These are phyloP conservation scores for Rhizopogon rudus DNA, from an alignment of 768 basidiomycete species.

Conservation along the genomic window DNA sequence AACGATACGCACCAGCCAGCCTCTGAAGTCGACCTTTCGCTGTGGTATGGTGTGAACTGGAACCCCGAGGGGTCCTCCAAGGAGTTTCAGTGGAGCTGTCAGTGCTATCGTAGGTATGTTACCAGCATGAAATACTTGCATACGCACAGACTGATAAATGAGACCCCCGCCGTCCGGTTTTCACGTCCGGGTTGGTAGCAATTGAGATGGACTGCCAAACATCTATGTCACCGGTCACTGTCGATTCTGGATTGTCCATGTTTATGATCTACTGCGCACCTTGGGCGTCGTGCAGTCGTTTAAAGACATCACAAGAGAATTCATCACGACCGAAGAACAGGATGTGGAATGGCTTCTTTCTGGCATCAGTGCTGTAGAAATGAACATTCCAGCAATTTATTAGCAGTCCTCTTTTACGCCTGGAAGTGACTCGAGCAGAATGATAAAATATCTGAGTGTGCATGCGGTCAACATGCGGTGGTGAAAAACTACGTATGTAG, in stretches of 20 bases:
- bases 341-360: constrained; percentile 50
- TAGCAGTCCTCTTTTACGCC: background rate
- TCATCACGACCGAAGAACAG: constrained; percentile 87
- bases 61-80: constrained; percentile 50
- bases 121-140: background rate
- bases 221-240: constrained; percentile 41
- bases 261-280: constrained; percentile 38
- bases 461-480: background rate
- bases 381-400: background rate
- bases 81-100: constrained; percentile 64
- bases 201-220: constrained; percentile 68
- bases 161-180: constrained; percentile 57
- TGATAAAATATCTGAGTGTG: background rate
- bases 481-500: too few species aligned
- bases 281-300: constrained; percentile 53
- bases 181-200: constrained; percentile 67
- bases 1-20: constrained; percentile 51
- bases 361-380: background rate
- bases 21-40: constrained; percentile 51
- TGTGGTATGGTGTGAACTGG: constrained; percentile 60
- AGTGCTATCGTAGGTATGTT: background rate
- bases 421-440: background rate
- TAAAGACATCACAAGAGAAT: constrained; percentile 76
- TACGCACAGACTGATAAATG: constrained; percentile 48
- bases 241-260: background rate